Evolutionary conservation across 495 filamentous ascomycete genomes (phyloP).

Genomic region (Talaromyces ruber): DNA sequence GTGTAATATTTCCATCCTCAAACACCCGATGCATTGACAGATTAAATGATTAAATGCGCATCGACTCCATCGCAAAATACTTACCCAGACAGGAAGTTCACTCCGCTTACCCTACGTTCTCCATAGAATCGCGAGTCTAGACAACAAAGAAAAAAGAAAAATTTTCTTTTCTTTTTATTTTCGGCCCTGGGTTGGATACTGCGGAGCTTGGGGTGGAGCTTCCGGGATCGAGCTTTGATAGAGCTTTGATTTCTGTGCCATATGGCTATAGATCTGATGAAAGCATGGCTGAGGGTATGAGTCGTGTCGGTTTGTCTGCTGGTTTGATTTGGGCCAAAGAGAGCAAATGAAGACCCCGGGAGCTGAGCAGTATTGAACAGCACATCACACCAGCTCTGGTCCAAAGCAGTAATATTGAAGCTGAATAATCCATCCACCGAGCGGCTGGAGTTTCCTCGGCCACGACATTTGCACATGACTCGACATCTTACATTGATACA

Average conservation of each 20-base stretch:
- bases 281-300: neutral
- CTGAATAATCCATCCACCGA: neutral
- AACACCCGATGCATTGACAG: neutral
- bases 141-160: neutral
- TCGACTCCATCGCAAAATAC: neutral
- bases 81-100: neutral
- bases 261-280: neutral
- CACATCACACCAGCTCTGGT: too few relatives aligned
- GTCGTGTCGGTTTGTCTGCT: neutral
- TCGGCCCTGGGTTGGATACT: neutral
- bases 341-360: too few relatives aligned
- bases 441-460: too few relatives aligned
- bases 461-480: neutral
- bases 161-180: neutral
- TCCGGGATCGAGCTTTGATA: neutral
- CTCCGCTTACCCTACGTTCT: neutral
- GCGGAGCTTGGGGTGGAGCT: neutral
- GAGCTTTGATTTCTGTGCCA: neutral
- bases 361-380: too few relatives aligned
- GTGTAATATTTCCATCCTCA: neutral
- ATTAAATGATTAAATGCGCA: too few relatives aligned
- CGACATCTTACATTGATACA: neutral
- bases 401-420: neutral
- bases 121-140: neutral
- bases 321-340: neutral